A percentile compares a stretch with the other conserved stretches of the same genome.
These are phyloP conservation scores for Arctium lappa DNA, from an alignment of 129 eudicot species.

Conservation along the genomic window DNA sequence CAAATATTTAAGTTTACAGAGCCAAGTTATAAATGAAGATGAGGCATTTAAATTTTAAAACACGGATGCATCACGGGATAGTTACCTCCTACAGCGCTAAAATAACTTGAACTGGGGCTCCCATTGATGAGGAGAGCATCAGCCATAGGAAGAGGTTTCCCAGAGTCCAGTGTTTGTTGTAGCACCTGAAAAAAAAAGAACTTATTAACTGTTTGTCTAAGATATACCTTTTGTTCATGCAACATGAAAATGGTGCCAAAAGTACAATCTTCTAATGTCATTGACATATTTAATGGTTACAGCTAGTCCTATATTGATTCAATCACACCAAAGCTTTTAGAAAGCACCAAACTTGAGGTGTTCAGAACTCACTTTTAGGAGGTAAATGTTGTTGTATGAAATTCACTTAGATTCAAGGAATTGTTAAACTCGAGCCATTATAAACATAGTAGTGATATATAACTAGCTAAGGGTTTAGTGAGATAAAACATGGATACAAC, in stretches of 20 bases:
- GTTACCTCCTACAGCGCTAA: conserved; percentile 46
- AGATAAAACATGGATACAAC: too few species aligned
- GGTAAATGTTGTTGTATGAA: too few species aligned
- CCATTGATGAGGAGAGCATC: conserved; percentile 79
- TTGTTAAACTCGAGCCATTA: too few species aligned
- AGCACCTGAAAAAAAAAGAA: conserved; percentile 38
- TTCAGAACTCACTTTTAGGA: too few species aligned
- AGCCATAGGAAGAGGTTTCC: conserved; percentile 52
- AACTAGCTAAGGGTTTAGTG: too few species aligned
- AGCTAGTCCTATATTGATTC: too few species aligned
- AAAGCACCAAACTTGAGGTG: too few species aligned
- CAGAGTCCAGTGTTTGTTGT: conserved; percentile 53
- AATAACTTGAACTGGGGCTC: conserved; percentile 19
- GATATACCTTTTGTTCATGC: not conserved
- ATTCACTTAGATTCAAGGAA: too few species aligned
- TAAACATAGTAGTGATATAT: too few species aligned
- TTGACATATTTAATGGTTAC: too few species aligned
- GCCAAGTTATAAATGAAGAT: not conserved
- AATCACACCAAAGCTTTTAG: too few species aligned
- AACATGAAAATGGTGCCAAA: not conserved
- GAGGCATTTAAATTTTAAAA: not conserved
- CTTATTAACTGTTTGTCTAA: not conserved
- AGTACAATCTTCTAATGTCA: not conserved
- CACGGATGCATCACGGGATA: not conserved
- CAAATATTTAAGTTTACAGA: not conserved